phyloP scores from a whole-genome alignment of 768 basidiomycete species.

The Aureoboletus auriporus region DNA sequence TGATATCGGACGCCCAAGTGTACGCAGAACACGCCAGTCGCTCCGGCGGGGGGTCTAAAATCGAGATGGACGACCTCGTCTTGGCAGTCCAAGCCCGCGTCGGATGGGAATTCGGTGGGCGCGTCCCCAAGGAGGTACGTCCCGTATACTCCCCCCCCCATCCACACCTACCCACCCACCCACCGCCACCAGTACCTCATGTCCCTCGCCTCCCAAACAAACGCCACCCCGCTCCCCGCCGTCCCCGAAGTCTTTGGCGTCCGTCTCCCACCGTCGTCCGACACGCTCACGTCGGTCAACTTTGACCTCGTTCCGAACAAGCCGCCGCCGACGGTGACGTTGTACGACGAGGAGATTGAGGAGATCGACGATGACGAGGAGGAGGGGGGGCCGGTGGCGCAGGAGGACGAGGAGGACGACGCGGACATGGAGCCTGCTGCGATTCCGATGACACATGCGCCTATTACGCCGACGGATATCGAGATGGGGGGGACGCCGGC shows the following conservation, averaged over 20 bases:
- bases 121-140: conserved; percentile 83
- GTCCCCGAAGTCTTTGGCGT: conserved; percentile 90
- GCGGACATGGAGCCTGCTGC: conserved; percentile 69
- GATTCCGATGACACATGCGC: conserved; percentile 36
- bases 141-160: neutral
- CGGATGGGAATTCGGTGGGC: conserved; percentile 89
- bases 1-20: conserved; percentile 79
- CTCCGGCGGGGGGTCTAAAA: conserved; percentile 47
- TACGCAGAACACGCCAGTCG: conserved; percentile 86
- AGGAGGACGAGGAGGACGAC: conserved; percentile 57
- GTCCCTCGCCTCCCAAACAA: conserved; percentile 80
- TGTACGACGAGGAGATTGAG: conserved; percentile 79
- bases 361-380: conserved; percentile 58
- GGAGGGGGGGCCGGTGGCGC: conserved; percentile 7
- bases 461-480: conserved; percentile 58
- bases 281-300: conserved; percentile 76
- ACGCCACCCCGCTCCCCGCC: conserved; percentile 71
- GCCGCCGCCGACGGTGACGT: conserved; percentile 70
- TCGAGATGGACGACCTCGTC: conserved; percentile 79
- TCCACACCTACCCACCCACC: too few relatives aligned
- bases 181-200: conserved; percentile 54
- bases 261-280: conserved; percentile 63
- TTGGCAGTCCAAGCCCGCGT: conserved; percentile 85
- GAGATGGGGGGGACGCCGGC: conserved; percentile 43
- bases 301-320: conserved; percentile 86